Evolutionary conservation across 106 monocot species (phyloP), one percentile per base, ranked within the genome.

Genomic region (Chionographis japonica): DNA sequence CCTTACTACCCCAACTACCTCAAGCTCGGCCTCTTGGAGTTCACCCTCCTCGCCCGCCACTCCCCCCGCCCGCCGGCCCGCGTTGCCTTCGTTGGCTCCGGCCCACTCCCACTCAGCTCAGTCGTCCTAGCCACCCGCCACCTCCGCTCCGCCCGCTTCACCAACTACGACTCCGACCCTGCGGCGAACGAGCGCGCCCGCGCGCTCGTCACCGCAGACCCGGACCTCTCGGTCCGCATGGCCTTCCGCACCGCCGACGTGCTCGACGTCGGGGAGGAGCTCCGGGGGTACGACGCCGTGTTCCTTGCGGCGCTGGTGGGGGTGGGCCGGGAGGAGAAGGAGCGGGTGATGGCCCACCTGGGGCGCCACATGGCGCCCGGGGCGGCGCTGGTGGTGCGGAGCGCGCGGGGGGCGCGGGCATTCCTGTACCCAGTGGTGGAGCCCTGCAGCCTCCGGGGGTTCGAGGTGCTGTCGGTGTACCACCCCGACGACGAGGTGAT

Each of bases 391-490:
- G 86, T 97, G 54, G 73, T 86, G 20, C 71, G 92, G n/a, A 97
- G 92, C 75, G 89, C 92, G 2, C 79, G 80, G 57, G 89, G 86
- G 0, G 89, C 92, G 3, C 69, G 95, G 8, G 78, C 80, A 4
- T 92, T 97, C 72, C 80, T 97, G 15, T 97, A 97, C 78, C 95
- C 95, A 0, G 76, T 92, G 35, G 88, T 95, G 3, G 83, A 86
- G 12, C 37, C 61, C 0, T 74, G 63, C 20, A 84, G 89, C 13
- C 67, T 77, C 10, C 37, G 67, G 2, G 77, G 84, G 18, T 91
- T 95, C 67, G 88, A 92, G 65, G 65, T 95, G 54, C 54, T 88
- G 12, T 72, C 85, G 6, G 86, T 85, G 56, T 80, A 75, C 66
- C 88, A 95, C 67, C 91, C 91, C 0, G 57, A 57, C 0, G 89